These are phyloP conservation scores for Rhizopogon vesiculosus DNA, from an alignment of 768 basidiomycete species.

Conservation along the genomic window DNA sequence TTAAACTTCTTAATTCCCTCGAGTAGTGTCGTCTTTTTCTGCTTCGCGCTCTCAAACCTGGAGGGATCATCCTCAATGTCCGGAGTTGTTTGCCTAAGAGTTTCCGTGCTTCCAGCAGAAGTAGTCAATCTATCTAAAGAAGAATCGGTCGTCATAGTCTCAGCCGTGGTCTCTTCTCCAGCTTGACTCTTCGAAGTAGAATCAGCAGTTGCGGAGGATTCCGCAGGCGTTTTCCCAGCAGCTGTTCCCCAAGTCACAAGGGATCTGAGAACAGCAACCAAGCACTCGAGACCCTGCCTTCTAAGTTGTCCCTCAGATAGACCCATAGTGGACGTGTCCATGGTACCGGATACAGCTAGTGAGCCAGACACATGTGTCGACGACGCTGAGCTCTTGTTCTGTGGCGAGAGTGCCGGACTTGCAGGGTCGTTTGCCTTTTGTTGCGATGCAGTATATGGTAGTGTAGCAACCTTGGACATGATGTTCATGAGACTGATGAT, in stretches of 20 bases:
- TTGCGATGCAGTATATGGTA: conserved; percentile 41
- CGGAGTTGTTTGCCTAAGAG: conserved; percentile 64
- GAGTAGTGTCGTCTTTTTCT: conserved; percentile 89
- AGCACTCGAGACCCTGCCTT: conserved; percentile 91
- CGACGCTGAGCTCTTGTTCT: conserved; percentile 28
- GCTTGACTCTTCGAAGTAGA: conserved; percentile 39
- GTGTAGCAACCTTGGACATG: conserved; percentile 84
- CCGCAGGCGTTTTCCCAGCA: conserved; percentile 30
- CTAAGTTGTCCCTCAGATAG: conserved; percentile 81
- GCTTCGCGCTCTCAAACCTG: conserved; percentile 91
- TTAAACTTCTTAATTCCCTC: conserved; percentile 99
- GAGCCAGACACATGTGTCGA: conserved; percentile 59
- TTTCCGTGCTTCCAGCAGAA: conserved; percentile 45
- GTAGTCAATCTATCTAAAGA: conserved; percentile 52
- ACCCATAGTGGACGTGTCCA: conserved; percentile 64
- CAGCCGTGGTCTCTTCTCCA: conserved; percentile 50
- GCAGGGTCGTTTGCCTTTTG: conserved; percentile 52
- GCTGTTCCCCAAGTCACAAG: conserved; percentile 87
- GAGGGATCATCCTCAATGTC: conserved; percentile 87
- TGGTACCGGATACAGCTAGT: conserved; percentile 58
- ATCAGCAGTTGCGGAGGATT: conserved; percentile 34
- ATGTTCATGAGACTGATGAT: conserved; percentile 81
- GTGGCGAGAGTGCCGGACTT: conserved; percentile 56
- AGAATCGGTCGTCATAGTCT: conserved; percentile 50
- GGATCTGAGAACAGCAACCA: conserved; percentile 83